These are phyloP conservation scores for Coffea canephora DNA, from an alignment of 257 asterid species.

Conservation along the genomic window DNA sequence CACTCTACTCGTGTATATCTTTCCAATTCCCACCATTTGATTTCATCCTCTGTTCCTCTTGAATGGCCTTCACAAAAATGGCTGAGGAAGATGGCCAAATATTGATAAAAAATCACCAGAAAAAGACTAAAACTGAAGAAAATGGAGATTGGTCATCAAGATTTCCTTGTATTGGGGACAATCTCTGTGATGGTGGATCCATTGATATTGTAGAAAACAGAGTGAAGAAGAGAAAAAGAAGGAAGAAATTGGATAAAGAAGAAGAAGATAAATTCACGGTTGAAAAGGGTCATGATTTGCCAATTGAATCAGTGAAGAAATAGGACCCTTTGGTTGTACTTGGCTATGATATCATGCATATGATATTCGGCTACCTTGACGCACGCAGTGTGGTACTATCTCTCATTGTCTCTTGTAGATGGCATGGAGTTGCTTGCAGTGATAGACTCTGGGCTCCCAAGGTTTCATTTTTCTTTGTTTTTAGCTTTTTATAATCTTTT, in stretches of 20 bases:
- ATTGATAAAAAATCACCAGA: neutral
- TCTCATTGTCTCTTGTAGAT: slow-evolving; percentile 56
- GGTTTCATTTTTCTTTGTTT: slow-evolving; percentile 32
- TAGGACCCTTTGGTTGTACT: slow-evolving; percentile 53
- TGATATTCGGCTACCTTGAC: slow-evolving; percentile 53
- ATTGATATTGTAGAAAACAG: slow-evolving; percentile 4
- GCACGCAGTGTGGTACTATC: slow-evolving; percentile 72
- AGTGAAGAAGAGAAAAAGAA: slow-evolving; percentile 1
- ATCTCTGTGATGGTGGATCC: neutral
- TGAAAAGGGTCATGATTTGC: neutral
- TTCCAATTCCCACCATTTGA: neutral
- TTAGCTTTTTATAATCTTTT: neutral
- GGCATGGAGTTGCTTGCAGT: slow-evolving; percentile 59
- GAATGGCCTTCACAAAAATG: neutral
- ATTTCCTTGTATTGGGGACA: neutral
- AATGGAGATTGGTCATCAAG: neutral
- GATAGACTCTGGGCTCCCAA: slow-evolving; percentile 66
- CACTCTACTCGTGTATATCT: neutral
- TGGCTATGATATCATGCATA: slow-evolving; percentile 58
- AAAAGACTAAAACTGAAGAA: neutral
- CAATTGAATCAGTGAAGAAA: no score
- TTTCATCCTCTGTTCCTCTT: neutral
- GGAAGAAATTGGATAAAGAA: no score
- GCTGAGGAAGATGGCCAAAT: neutral
- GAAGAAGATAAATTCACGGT: neutral